phyloP scores from a whole-genome alignment of 768 basidiomycete genomes.

The Amanita muscaria region DNA sequence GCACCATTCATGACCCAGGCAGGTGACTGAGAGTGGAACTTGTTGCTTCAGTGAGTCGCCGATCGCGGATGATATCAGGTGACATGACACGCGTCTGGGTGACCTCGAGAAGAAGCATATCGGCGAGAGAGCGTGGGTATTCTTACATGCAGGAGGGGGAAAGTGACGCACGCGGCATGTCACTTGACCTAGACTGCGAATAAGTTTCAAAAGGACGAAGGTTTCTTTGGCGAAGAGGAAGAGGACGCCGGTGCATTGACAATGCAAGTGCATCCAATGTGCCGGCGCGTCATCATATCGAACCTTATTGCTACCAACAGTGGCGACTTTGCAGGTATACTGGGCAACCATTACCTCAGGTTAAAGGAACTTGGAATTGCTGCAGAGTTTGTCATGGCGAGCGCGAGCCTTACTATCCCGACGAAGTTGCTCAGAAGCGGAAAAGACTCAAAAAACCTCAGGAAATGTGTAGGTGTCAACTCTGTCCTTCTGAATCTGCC shows the following conservation, averaged over 20 bases:
- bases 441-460: constrained; percentile 36
- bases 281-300: background rate
- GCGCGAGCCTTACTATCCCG: constrained; percentile 73
- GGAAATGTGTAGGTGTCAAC: constrained; percentile 30
- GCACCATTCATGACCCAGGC: no score
- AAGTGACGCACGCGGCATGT: constrained; percentile 7
- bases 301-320: constrained; percentile 23
- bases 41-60: constrained; percentile 70
- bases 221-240: constrained; percentile 41
- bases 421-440: constrained; percentile 65
- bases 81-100: constrained; percentile 64
- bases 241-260: constrained; percentile 34
- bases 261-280: constrained; percentile 18
- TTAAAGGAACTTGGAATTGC: constrained; percentile 84
- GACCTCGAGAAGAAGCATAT: constrained; percentile 86
- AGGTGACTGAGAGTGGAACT: constrained; percentile 84
- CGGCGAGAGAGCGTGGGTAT: constrained; percentile 63
- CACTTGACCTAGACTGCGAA: constrained; percentile 24
- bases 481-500: background rate
- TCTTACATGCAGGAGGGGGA: background rate
- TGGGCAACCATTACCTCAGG: constrained; percentile 92
- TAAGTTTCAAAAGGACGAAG: constrained; percentile 42
- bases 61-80: constrained; percentile 80
- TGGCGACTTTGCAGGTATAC: constrained; percentile 77
- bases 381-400: constrained; percentile 69